Conservation (phyloP, 805 yeast genomes). For the Kodamaea laetipori region DNA sequence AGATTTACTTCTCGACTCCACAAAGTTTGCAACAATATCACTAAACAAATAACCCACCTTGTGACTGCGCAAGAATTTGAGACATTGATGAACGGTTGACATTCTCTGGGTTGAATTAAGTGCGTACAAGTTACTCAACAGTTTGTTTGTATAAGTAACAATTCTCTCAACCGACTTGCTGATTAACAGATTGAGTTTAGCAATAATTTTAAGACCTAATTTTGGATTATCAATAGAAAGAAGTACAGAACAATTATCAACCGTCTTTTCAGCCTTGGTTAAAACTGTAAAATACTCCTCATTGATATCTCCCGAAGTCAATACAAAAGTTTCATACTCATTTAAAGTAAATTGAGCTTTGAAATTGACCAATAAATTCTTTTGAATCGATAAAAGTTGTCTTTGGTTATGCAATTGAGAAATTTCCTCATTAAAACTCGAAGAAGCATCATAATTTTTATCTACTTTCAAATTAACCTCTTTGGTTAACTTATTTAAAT, state of each 20-base stretch:
- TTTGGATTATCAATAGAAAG: slow-evolving; percentile 68
- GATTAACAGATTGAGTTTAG: slow-evolving; percentile 53
- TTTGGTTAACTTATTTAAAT: slow-evolving; percentile 22
- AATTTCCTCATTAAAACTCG: slow-evolving; percentile 27
- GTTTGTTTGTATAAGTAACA: slow-evolving; percentile 31
- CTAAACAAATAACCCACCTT: slow-evolving; percentile 54
- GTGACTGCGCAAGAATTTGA: slow-evolving; percentile 27
- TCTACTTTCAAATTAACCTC: slow-evolving; percentile 46
- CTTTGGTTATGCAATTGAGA: slow-evolving; percentile 31
- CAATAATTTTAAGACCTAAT: slow-evolving; percentile 66
- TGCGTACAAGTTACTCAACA: slow-evolving; percentile 33
- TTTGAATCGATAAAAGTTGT: slow-evolving; percentile 47
- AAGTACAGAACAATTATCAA: slow-evolving; percentile 66
- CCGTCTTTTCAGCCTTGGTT: slow-evolving; percentile 62
- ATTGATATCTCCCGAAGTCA: slow-evolving; percentile 49
- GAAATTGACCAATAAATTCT: slow-evolving; percentile 52
- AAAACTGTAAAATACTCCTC: slow-evolving; percentile 62
- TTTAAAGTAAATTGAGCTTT: slow-evolving; percentile 65
- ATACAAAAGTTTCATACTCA: slow-evolving; percentile 67
- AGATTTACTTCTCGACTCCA: slow-evolving; percentile 65
- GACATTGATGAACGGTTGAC: slow-evolving; percentile 32
- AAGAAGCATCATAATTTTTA: slow-evolving; percentile 24
- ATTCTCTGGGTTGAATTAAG: slow-evolving; percentile 29
- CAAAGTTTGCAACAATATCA: slow-evolving; percentile 60
- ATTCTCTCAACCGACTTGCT: slow-evolving; percentile 40